phyloP scores from a whole-genome alignment of 768 basidiomycete genomes.

The Lactarius quietus region DNA sequence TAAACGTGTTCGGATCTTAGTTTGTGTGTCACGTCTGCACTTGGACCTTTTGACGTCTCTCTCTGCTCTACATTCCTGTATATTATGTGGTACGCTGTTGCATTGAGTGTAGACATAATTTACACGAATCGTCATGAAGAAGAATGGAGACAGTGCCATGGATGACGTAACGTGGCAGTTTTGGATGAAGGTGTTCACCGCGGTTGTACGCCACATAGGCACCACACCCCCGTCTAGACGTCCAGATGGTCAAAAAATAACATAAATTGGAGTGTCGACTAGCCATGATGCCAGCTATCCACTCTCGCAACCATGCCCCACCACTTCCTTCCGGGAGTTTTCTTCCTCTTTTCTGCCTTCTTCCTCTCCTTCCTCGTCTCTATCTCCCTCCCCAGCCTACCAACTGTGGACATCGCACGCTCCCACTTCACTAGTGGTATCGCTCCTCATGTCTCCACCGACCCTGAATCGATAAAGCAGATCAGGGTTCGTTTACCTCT shows the following conservation, averaged over 20 bases:
- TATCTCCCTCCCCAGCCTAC: constrained; percentile 66
- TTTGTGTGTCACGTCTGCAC: neutral
- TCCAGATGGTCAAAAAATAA: neutral
- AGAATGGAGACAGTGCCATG: neutral
- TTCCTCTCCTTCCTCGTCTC: constrained; percentile 65
- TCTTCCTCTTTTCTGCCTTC: constrained; percentile 58
- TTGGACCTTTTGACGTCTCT: neutral
- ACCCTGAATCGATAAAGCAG: constrained; percentile 50
- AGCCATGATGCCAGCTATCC: neutral
- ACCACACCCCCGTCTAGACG: neutral
- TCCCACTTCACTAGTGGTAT: constrained; percentile 43
- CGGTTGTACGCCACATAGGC: neutral
- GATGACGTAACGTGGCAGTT: neutral
- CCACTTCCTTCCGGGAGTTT: constrained; percentile 57
- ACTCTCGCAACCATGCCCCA: constrained; percentile 32
- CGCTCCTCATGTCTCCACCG: constrained; percentile 24
- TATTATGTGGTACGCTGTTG: neutral
- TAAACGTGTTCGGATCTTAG: too few species aligned
- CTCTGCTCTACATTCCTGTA: neutral
- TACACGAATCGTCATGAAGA: neutral
- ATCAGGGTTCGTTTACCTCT: constrained; percentile 25
- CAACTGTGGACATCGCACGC: constrained; percentile 63
- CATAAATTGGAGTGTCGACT: constrained; percentile 4
- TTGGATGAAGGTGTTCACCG: neutral
- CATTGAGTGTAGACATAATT: neutral